Conservation (phyloP, 2,329 filamentous ascomycete species). For the Endoconidiophora laricicola region DNA sequence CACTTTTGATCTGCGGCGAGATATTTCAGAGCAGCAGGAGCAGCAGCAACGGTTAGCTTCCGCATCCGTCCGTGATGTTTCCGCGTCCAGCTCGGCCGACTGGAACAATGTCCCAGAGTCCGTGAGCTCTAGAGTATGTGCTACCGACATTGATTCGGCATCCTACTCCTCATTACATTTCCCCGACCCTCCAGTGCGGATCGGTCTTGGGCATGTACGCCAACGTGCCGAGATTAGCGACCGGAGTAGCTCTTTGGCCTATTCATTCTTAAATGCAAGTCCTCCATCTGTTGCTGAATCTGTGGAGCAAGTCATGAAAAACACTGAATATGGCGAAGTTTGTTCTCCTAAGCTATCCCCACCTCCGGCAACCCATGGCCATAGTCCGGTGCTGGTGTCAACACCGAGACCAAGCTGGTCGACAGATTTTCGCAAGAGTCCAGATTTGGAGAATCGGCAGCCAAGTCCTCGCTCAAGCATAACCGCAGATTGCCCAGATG, state of each 20-base stretch:
- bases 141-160: neutral
- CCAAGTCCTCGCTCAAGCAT: neutral
- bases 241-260: too few relatives aligned
- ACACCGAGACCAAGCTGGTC: neutral
- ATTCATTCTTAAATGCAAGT: neutral
- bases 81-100: conserved; percentile 10
- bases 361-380: too few relatives aligned
- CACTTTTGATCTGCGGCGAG: neutral
- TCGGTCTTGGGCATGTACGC: conserved; percentile 6
- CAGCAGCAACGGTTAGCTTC: neutral
- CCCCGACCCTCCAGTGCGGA: neutral
- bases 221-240: conserved; percentile 6
- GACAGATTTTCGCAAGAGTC: too few relatives aligned
- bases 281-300: conserved; percentile 7
- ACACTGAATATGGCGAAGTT: neutral
- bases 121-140: conserved; percentile 7
- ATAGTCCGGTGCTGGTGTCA: neutral
- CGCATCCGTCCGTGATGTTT: neutral
- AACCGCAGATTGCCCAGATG: neutral
- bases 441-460: conserved; percentile 4
- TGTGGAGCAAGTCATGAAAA: conserved; percentile 1
- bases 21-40: neutral
- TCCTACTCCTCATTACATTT: neutral
- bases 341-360: too few relatives aligned
- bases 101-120: conserved; percentile 12